Evolutionary conservation across 2,329 filamentous ascomycete species (phyloP).

Genomic region (Penicillium janthinellum): DNA sequence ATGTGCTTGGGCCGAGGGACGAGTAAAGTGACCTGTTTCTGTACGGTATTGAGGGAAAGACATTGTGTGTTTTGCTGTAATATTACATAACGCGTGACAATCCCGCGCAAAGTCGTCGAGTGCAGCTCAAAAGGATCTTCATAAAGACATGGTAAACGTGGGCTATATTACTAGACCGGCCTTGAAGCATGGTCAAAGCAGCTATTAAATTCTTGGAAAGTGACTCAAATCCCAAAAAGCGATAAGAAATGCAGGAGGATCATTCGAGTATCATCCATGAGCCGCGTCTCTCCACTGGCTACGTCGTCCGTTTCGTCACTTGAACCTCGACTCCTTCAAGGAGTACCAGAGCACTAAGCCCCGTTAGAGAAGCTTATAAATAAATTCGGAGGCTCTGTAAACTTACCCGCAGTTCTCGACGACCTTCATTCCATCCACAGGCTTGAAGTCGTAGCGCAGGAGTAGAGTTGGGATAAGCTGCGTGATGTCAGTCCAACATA

Average conservation of each 20-base stretch:
- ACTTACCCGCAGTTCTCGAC: neutral
- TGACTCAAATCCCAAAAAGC: too few species aligned
- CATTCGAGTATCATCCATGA: neutral
- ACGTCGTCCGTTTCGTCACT: neutral
- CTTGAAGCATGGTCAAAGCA: neutral
- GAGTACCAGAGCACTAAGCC: neutral
- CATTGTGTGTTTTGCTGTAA: neutral
- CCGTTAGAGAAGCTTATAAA: neutral
- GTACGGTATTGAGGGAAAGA: constrained; percentile 5
- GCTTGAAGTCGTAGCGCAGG: neutral
- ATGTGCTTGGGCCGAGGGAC: constrained; percentile 22
- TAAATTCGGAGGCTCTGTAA: neutral
- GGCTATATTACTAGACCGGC: neutral
- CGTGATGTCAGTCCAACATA: neutral
- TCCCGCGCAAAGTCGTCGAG: neutral
- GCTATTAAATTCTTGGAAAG: neutral
- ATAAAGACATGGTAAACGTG: neutral
- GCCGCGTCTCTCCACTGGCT: neutral
- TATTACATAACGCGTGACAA: neutral
- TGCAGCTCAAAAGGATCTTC: neutral
- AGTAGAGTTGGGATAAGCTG: constrained; percentile 1
- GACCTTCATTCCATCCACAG: neutral
- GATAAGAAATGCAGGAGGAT: too few species aligned
- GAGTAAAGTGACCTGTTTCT: constrained; percentile 3
- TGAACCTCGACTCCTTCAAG: neutral